Evolutionary conservation across 2,329 filamentous ascomycete species (phyloP), one percentile per base, ranked within the genome.

Genomic region (Acephala macrosclerotiorum): DNA sequence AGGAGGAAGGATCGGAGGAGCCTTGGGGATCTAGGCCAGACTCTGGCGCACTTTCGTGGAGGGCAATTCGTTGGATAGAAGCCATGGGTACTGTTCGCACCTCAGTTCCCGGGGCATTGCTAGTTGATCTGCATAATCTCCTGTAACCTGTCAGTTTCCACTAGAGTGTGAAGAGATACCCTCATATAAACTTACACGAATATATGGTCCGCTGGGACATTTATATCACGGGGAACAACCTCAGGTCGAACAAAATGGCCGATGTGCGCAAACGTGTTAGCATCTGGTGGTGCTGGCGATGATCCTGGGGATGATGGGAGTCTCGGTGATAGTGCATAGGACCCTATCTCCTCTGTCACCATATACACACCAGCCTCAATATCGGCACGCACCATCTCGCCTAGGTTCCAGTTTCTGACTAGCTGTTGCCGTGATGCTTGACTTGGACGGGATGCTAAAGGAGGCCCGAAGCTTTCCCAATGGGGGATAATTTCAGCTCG

Each of bases 381-480:
- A 22, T 53, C 22, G 14, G 26, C 49, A 14, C 49, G 49, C 7
- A 53, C 18, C 25, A 33, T 33, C 25, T 29, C 22, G 8, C 49
- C 49, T 14, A 53, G 16, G 26, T 29, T 18, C 49, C 49, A 53
- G 18, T 33, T n/a, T 53, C 18, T 26, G 49, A 53, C 49, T 16
- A 29, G 22, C 25, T 29, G 3, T 18, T 2, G n/a, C n/a, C n/a
- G n/a, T n/a, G n/a, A n/a, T n/a, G n/a, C n/a, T n/a, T n/a, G 22
- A 18, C 26, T 1, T 18, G 22, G 4, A 29, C n/a, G 22, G 29
- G 22, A 7, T 9, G 22, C 49, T 25, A 12, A 22, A 20, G 49
- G 49, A 1, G 49, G 49, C 11, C 49, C 49, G 26, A 53, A 51
- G 16, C 47, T 51, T 14, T 51, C 47, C 47, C 47, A 51, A 53